These are phyloP conservation scores for Metschnikowia amazonensis DNA, from an alignment of 805 yeast species.

Conservation along the genomic window DNA sequence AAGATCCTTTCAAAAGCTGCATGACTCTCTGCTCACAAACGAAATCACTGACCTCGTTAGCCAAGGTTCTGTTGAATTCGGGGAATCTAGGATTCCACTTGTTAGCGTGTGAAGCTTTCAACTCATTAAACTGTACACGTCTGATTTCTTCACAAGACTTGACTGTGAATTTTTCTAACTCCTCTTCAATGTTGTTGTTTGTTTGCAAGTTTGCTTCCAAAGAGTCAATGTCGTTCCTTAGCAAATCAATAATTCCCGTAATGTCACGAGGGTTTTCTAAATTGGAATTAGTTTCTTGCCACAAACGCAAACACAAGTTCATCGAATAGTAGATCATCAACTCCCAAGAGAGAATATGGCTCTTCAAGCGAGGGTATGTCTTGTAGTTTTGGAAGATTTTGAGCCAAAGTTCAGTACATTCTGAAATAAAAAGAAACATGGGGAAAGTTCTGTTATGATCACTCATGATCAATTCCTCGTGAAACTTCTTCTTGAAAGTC, in stretches of 20 bases:
- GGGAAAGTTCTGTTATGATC: constrained; percentile 50
- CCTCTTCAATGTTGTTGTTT: constrained; percentile 38
- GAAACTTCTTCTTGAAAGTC: constrained; percentile 57
- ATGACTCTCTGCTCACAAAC: constrained; percentile 73
- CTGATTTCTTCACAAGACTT: constrained; percentile 50
- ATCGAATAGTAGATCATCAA: constrained; percentile 53
- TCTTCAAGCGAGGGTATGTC: constrained; percentile 37
- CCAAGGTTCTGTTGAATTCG: constrained; percentile 48
- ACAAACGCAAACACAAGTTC: constrained; percentile 54
- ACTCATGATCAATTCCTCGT: constrained; percentile 64
- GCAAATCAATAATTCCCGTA: constrained; percentile 45
- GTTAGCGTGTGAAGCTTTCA: constrained; percentile 33
- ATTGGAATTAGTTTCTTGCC: constrained; percentile 61
- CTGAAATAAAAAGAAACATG: constrained; percentile 36
- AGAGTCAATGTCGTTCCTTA: constrained; percentile 29
- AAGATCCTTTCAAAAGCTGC: constrained; percentile 69
- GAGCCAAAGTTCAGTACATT: constrained; percentile 36
- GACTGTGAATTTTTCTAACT: constrained; percentile 38
- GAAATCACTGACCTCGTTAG: constrained; percentile 60
- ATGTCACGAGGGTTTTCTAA: constrained; percentile 45
- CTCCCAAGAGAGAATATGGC: constrained; percentile 48
- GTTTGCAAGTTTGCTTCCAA: constrained; percentile 27
- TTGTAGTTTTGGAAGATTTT: constrained; percentile 27
- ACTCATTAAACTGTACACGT: constrained; percentile 45
- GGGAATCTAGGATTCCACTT: constrained; percentile 46